Evolutionary conservation across 208 protist species (phyloP).

Genomic region (Acanthamoeba royreba): DNA sequence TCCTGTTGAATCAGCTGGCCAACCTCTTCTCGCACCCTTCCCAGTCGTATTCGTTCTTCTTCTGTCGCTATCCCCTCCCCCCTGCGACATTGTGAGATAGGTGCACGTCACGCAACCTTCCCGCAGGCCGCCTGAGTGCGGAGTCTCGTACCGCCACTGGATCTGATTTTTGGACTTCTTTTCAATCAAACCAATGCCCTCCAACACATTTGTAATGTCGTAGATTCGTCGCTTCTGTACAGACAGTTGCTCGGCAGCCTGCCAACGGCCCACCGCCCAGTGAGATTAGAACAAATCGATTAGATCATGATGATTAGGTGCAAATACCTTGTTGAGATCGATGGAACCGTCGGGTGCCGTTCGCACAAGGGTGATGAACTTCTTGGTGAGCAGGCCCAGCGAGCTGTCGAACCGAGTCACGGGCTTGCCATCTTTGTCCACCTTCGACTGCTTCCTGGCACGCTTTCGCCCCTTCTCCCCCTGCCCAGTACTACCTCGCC

Average conservation of each 20-base stretch:
- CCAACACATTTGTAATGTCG: conserved; percentile 84
- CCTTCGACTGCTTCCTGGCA: not conserved
- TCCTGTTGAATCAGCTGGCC: conserved; percentile 52
- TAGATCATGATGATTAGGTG: no score
- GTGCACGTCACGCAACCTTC: not conserved
- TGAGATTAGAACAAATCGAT: not conserved
- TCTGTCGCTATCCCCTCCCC: not conserved
- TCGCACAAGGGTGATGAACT: conserved; percentile 68
- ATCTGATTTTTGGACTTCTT: conserved; percentile 83
- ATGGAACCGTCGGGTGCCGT: conserved; percentile 61
- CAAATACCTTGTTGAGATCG: conserved; percentile 71
- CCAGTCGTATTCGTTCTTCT: not conserved
- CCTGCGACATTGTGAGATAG: not conserved
- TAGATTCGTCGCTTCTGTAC: conserved; percentile 82
- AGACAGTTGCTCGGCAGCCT: conserved; percentile 62
- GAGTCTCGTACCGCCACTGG: conserved; percentile 69
- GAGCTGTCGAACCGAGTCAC: conserved; percentile 61
- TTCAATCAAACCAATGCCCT: conserved; percentile 80
- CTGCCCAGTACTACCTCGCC: no score
- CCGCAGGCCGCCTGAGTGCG: no score
- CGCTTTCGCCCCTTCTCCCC: not conserved
- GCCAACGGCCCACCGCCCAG: no score
- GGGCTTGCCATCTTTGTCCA: not conserved
- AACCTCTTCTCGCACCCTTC: conserved; percentile 36
- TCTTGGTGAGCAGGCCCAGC: conserved; percentile 66